These are phyloP conservation scores for Gryganskiella cystojenkinii DNA, from an alignment of 192 early-diverging fungal genomes.

Conservation along the genomic window DNA sequence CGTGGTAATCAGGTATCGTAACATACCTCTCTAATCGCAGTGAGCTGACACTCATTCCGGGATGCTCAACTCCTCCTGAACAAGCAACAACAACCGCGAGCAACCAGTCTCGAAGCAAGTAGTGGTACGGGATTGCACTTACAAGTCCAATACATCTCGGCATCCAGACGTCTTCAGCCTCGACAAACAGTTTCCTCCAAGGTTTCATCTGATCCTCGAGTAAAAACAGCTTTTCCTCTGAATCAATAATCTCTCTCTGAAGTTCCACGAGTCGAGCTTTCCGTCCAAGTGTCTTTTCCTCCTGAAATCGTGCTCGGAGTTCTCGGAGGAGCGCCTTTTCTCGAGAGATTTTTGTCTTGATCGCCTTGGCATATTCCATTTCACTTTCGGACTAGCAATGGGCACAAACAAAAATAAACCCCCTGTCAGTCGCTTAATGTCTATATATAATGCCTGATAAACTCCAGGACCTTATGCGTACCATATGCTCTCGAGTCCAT, in stretches of 20 bases:
- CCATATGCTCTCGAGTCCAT: constrained; percentile 36
- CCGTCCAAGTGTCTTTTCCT: constrained; percentile 33
- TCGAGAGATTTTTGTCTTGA: constrained; percentile 28
- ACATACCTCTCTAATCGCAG: constrained; percentile 68
- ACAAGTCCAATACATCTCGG: constrained; percentile 76
- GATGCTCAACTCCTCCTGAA: constrained; percentile 61
- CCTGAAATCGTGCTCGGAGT: constrained; percentile 16
- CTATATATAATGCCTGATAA: background rate
- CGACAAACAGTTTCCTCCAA: constrained; percentile 63
- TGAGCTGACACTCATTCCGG: constrained; percentile 39
- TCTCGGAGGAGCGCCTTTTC: constrained; percentile 15
- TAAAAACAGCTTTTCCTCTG: constrained; percentile 76
- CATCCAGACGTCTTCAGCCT: constrained; percentile 72
- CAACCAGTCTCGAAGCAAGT: constrained; percentile 82
- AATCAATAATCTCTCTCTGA: constrained; percentile 51
- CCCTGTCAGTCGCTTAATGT: background rate
- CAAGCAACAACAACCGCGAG: constrained; percentile 65
- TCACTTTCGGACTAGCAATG: constrained; percentile 39
- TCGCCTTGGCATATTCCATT: constrained; percentile 39
- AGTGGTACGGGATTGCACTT: constrained; percentile 78
- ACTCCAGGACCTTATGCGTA: background rate
- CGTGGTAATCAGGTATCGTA: too few species aligned
- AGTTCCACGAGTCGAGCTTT: constrained; percentile 20
- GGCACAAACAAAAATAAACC: background rate
- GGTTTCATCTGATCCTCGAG: constrained; percentile 73